Conservation (phyloP, 345 rosid species). For the Acer saccharum region DNA sequence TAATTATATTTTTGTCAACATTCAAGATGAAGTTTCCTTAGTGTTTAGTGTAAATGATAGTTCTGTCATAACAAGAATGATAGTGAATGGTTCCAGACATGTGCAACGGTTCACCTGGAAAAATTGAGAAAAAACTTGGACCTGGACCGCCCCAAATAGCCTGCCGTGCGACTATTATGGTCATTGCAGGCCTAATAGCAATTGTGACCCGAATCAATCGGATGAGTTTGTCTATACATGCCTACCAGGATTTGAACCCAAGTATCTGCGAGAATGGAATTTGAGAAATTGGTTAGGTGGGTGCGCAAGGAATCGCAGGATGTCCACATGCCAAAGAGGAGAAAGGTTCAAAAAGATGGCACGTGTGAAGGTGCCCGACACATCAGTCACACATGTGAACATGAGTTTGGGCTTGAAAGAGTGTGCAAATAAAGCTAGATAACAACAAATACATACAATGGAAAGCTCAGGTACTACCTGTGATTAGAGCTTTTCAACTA, state of each 20-base stretch:
- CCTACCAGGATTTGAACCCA: slow-evolving; percentile 68
- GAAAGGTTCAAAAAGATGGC: slow-evolving; percentile 57
- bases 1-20: slow-evolving; percentile 24
- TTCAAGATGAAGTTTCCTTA: slow-evolving; percentile 33
- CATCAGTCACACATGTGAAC: slow-evolving; percentile 31
- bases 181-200: slow-evolving; percentile 56
- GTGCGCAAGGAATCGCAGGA: slow-evolving; percentile 41
- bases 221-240: slow-evolving; percentile 52
- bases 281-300: slow-evolving; percentile 49
- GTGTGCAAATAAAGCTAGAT: no score
- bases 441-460: no score
- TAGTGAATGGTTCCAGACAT: slow-evolving; percentile 48
- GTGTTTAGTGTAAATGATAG: slow-evolving; percentile 26
- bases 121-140: slow-evolving; percentile 36
- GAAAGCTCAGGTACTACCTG: no score
- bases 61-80: slow-evolving; percentile 41
- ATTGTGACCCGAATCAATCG: slow-evolving; percentile 32
- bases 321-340: slow-evolving; percentile 29
- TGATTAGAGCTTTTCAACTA: no score
- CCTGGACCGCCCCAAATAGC: slow-evolving; percentile 53
- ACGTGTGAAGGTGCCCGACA: slow-evolving; percentile 53
- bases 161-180: slow-evolving; percentile 53
- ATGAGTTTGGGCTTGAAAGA: background rate
- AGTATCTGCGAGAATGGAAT: slow-evolving; percentile 38
- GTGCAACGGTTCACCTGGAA: slow-evolving; percentile 49